Conservation (phyloP, 148 eudicot species). For the Persicaria maculosa region DNA sequence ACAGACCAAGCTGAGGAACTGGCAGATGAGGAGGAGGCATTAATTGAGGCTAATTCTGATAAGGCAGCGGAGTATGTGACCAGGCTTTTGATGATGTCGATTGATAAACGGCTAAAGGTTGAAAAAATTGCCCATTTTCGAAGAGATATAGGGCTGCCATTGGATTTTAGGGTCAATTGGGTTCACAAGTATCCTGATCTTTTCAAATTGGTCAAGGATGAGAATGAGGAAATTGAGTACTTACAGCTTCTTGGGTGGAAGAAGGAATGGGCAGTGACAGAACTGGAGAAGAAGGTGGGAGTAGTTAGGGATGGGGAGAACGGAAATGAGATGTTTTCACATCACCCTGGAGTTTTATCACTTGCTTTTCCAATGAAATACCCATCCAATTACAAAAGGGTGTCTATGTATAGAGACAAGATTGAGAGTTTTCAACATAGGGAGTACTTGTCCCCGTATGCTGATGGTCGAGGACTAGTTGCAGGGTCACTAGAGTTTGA, state of each 20-base stretch:
- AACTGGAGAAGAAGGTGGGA: constrained; percentile 51
- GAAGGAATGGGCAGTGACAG: constrained; percentile 73
- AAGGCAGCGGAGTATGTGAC: constrained; percentile 65
- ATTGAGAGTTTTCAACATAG: constrained; percentile 69
- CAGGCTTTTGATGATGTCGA: constrained; percentile 82
- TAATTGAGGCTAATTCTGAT: constrained; percentile 37
- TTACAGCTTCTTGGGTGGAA: constrained; percentile 84
- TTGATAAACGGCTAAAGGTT: constrained; percentile 48
- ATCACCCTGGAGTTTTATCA: constrained; percentile 42
- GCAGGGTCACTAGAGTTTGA: constrained; percentile 8
- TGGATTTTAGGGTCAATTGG: constrained; percentile 78
- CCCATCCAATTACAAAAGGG: constrained; percentile 44
- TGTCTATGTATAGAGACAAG: constrained; percentile 54
- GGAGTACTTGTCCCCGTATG: constrained; percentile 79
- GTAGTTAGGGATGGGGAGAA: constrained; percentile 23
- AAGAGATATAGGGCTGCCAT: constrained; percentile 77
- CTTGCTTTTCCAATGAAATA: constrained; percentile 75
- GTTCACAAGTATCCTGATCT: constrained; percentile 48
- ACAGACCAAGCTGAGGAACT: constrained; percentile 66
- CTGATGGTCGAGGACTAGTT: constrained; percentile 57
- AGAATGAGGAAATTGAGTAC: constrained; percentile 48
- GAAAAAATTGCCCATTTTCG: constrained; percentile 86
- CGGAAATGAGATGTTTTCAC: background rate
- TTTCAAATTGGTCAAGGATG: constrained; percentile 54
- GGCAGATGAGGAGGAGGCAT: constrained; percentile 59